Conservation (phyloP, 257 asterid species). For the Lithospermum erythrorhizon region DNA sequence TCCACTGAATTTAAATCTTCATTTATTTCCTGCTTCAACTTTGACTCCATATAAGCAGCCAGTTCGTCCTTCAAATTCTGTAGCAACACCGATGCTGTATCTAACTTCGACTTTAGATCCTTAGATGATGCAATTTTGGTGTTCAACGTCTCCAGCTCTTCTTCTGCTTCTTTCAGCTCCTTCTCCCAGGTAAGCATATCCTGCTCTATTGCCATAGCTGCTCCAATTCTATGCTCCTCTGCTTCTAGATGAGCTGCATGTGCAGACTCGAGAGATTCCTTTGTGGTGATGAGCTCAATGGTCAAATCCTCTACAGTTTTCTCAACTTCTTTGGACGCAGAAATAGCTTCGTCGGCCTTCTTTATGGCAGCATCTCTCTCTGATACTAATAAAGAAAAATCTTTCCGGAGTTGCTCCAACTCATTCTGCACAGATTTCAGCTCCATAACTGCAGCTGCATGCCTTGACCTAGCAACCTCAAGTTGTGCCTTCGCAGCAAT, state of each 20-base stretch:
- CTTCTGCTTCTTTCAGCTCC: slow-evolving; percentile 59
- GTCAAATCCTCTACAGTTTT: slow-evolving; percentile 83
- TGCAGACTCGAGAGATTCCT: slow-evolving; percentile 80
- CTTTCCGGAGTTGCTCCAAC: slow-evolving; percentile 49
- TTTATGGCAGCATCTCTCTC: slow-evolving; percentile 57
- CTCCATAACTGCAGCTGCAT: slow-evolving; percentile 62
- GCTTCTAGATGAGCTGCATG: slow-evolving; percentile 94
- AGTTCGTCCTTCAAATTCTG: slow-evolving; percentile 60
- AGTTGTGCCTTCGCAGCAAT: slow-evolving; percentile 95
- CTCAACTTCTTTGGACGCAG: slow-evolving; percentile 59
- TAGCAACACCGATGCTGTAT: slow-evolving; percentile 45
- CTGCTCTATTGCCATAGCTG: slow-evolving; percentile 77
- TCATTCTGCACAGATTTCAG: slow-evolving; percentile 48
- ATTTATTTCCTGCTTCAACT: slow-evolving; percentile 24
- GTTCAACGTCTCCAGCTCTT: slow-evolving; percentile 50
- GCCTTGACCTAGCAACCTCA: slow-evolving; percentile 85
- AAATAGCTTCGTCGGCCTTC: slow-evolving; percentile 60
- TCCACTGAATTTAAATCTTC: slow-evolving; percentile 11
- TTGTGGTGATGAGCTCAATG: slow-evolving; percentile 66
- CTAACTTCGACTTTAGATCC: slow-evolving; percentile 57
- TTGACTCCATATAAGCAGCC: slow-evolving; percentile 74
- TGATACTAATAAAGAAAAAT: slow-evolving; percentile 36
- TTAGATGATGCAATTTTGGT: slow-evolving; percentile 37
- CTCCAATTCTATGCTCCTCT: slow-evolving; percentile 87
- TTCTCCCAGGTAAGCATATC: slow-evolving; percentile 70